Evolutionary conservation across 2,329 filamentous ascomycete genomes (phyloP).

Genomic region (Diaporthe batatas): DNA sequence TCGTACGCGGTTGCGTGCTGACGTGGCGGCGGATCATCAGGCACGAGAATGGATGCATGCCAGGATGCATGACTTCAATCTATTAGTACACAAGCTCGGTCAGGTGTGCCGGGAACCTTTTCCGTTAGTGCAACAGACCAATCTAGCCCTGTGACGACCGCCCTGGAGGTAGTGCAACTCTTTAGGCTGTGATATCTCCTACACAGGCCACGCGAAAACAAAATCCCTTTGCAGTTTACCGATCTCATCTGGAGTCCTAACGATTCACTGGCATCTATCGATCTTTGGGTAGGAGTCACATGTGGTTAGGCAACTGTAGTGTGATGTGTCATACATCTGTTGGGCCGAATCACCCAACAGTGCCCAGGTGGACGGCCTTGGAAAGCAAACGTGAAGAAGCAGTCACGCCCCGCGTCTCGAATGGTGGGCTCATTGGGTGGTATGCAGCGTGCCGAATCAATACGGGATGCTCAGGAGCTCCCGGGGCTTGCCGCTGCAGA

Average conservation of each 20-base stretch:
- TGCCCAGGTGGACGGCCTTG: background rate
- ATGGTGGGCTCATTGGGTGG: background rate
- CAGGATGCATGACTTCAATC: background rate
- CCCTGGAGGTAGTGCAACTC: background rate
- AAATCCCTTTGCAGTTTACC: fast-evolving
- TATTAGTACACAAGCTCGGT: background rate
- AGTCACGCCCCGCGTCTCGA: background rate
- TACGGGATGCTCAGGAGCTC: background rate
- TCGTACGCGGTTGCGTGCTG: no score
- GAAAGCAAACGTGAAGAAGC: background rate
- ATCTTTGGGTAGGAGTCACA: background rate
- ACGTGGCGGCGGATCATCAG: no score
- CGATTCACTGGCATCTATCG: background rate
- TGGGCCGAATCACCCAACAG: background rate
- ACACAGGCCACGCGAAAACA: background rate
- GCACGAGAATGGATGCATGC: background rate
- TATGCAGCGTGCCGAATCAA: background rate
- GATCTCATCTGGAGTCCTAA: no score
- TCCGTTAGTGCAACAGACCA: background rate
- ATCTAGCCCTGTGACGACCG: background rate
- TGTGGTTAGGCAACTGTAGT: background rate
- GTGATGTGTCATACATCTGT: background rate
- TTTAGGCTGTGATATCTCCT: background rate
- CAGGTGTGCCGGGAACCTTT: background rate
- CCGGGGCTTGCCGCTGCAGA: background rate